Base-by-base conservation (phyloP, 495 filamentous ascomycete genomes). In the Hypoxylon lienhwacheense region DNA sequence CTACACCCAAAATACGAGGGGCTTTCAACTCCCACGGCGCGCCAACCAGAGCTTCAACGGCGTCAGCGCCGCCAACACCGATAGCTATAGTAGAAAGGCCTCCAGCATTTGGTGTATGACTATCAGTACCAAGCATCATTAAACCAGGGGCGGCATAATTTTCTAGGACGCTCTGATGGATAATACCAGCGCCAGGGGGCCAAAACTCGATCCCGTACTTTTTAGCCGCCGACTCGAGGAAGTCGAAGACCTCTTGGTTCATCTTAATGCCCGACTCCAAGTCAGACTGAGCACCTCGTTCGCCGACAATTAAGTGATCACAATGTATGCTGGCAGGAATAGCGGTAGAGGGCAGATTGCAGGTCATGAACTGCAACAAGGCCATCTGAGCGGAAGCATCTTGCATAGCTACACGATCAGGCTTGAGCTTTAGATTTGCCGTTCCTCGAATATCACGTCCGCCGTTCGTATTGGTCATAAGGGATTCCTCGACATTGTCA, bases 61-160 rank as follows among this genome's bases (percentile, higher is more conserved):
- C 93, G 78, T 98, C 93, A 22, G 93, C 93, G 66, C 93, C 93
- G 58, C 93, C 93, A 24, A 98, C 93, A 73, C 93, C 93, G 65
- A 98, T 98, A 2, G 93, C 95, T 66, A 97, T 95, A 1, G 90
- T 89, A 52, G 87, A 90, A 26, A 98, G 72, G 53, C 93, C 93
- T 68, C 93, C 93, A 10, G 85, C 93, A 69, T 98, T 97, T 15
- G 93, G 93, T 20, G 93, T 97, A 74, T 97, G 93, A 66, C 91
- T 96, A 70, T 98, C 93, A 26, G 93, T 98, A 49, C 93, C 93
- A n/a, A 98, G 81, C 91, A 97, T 96, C 93, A 98, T 97, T 64
- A 97, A 68, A 35, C 93, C 93, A 3, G 93, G 93, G 3, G 90
- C 85, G n/a, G 93, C 89, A 66, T 98, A 98, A 73, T 97, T 97